These are phyloP conservation scores for Auriscalpium vulgare DNA, from an alignment of 768 basidiomycete genomes.

Conservation along the genomic window DNA sequence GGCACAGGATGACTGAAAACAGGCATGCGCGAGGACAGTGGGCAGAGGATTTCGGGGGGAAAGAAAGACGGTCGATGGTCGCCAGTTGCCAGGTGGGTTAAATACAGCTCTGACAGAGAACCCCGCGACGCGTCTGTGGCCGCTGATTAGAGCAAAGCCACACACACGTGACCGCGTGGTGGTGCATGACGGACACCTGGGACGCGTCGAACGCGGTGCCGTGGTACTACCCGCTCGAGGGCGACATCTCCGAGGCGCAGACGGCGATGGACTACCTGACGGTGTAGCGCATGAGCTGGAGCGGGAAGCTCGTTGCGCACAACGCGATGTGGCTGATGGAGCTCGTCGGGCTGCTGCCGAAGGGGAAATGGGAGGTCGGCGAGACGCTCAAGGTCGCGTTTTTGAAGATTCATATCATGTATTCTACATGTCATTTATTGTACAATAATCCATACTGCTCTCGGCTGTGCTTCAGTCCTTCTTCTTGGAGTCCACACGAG, in stretches of 20 bases:
- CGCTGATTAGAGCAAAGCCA: conserved; percentile 34
- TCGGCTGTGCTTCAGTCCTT: too few species aligned
- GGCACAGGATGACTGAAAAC: too few species aligned
- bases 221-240: conserved; percentile 98
- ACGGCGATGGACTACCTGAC: conserved; percentile 87
- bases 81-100: too few species aligned
- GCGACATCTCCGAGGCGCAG: conserved; percentile 87
- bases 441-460: too few species aligned
- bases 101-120: too few species aligned
- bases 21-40: too few species aligned
- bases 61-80: too few species aligned
- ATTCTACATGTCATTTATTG: too few species aligned
- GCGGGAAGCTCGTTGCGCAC: conserved; percentile 79
- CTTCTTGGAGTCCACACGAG: too few species aligned
- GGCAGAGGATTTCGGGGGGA: too few species aligned
- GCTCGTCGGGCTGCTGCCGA: conserved; percentile 70
- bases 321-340: conserved; percentile 73
- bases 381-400: conserved; percentile 81
- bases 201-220: conserved; percentile 70
- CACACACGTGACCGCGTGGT: conserved; percentile 71
- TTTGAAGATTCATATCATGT: too few species aligned
- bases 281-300: conserved; percentile 85
- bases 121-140: too few species aligned
- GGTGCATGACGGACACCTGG: conserved; percentile 98
- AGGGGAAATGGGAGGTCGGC: conserved; percentile 87